Conservation (phyloP, 768 basidiomycete genomes). For the Pleurotus eryngii region DNA sequence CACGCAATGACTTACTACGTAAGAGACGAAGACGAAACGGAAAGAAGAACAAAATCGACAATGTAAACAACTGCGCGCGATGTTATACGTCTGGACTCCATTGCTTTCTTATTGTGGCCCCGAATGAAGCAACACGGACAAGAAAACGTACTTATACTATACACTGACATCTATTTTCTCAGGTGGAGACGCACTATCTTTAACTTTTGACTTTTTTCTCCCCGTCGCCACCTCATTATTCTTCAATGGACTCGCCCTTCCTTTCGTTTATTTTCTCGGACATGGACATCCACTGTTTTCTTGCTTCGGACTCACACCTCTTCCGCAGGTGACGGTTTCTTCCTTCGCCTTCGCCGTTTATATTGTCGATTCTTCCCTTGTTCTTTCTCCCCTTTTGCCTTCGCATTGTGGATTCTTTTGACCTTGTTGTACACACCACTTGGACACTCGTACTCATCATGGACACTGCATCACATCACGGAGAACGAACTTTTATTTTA, state of each 20-base stretch:
- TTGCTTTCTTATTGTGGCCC: background rate
- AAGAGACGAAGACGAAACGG: background rate
- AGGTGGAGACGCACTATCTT: conserved; percentile 8
- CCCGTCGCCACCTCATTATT: background rate
- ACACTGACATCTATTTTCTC: background rate
- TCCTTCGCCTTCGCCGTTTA: background rate
- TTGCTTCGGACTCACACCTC: background rate
- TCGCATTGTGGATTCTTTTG: background rate
- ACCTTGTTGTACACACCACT: background rate
- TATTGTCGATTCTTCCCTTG: background rate
- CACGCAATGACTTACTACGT: conserved; percentile 4
- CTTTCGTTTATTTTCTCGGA: conserved; percentile 5
- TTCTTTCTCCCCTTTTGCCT: background rate
- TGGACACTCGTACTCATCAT: background rate
- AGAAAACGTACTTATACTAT: background rate
- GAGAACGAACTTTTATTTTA: background rate
- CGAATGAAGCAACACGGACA: conserved; percentile 1
- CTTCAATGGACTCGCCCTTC: conserved; percentile 6
- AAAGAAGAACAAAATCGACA: conserved; percentile 2
- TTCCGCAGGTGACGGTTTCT: background rate
- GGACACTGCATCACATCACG: background rate
- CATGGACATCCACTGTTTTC: background rate
- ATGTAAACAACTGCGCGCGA: background rate
- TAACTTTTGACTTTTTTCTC: background rate
- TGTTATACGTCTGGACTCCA: background rate